Evolutionary conservation across 1,139 yeast species (phyloP).

Genomic region (Wickerhamomyces sp.): DNA sequence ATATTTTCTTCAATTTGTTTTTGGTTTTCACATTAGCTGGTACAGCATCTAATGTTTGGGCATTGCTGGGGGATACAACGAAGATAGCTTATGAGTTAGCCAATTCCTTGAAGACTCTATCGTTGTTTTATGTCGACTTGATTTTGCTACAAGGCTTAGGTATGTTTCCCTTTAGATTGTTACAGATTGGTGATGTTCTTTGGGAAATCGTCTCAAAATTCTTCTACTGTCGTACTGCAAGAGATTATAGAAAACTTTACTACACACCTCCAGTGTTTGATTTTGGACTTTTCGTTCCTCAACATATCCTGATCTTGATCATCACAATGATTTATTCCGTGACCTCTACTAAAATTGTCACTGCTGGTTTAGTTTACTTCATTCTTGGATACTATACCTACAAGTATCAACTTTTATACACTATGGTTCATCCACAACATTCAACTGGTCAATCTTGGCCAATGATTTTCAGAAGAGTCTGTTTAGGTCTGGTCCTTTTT

Average conservation of each 20-base stretch:
- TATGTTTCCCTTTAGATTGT: constrained; percentile 72
- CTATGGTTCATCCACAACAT: constrained; percentile 67
- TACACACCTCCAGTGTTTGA: constrained; percentile 63
- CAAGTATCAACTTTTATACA: constrained; percentile 60
- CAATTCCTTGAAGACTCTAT: constrained; percentile 59
- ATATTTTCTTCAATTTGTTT: constrained; percentile 79
- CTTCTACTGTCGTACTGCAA: constrained; percentile 49
- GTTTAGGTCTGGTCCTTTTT: constrained; percentile 52
- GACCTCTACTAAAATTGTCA: constrained; percentile 57
- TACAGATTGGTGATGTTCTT: constrained; percentile 47
- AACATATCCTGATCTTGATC: constrained; percentile 56
- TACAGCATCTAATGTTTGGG: constrained; percentile 60
- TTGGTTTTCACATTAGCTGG: constrained; percentile 80
- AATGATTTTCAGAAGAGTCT: constrained; percentile 52
- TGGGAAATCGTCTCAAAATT: constrained; percentile 32
- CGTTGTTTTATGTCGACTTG: constrained; percentile 77
- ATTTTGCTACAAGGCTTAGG: constrained; percentile 81
- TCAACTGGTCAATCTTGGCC: constrained; percentile 74
- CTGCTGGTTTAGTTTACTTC: constrained; percentile 62
- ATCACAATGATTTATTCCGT: constrained; percentile 60
- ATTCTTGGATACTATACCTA: constrained; percentile 58
- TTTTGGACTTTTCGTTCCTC: constrained; percentile 61
- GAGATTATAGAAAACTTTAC: constrained; percentile 45
- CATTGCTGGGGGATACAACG: constrained; percentile 69
- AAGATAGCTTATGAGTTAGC: constrained; percentile 78